Conservation (phyloP, 2,329 filamentous ascomycete species). For the Calycina herbarum region DNA sequence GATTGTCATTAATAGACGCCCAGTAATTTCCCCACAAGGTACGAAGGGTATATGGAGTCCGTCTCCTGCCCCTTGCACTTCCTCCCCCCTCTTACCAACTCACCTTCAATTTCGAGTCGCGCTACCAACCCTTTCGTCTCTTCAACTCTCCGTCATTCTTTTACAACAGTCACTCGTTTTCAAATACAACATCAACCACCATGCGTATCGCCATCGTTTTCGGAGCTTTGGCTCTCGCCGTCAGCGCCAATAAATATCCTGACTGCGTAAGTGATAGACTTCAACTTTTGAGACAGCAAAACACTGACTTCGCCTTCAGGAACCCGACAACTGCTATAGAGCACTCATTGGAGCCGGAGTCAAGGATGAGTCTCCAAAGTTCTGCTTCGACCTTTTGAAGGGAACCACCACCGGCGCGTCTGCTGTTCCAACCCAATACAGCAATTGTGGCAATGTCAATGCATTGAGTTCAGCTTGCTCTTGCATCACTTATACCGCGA, state of each 20-base stretch:
- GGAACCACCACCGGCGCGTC: neutral
- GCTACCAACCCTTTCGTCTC: neutral
- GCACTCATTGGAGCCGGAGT: neutral
- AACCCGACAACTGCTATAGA: constrained; percentile 1
- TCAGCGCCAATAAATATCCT: neutral
- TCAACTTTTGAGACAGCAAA: neutral
- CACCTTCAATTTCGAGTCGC: neutral
- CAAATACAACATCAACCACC: neutral
- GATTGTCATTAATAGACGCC: constrained; percentile 3
- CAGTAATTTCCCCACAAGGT: neutral
- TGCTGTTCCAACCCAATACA: neutral
- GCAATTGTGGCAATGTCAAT: neutral
- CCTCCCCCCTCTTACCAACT: neutral
- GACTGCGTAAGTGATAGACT: neutral
- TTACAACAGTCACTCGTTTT: neutral
- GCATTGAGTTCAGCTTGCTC: neutral
- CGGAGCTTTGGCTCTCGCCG: constrained; percentile 2
- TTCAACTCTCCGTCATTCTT: neutral
- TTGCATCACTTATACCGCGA: constrained; percentile 3
- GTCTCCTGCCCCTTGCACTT: constrained; percentile 1
- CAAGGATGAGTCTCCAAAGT: neutral
- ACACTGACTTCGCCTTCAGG: neutral
- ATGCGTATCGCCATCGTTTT: neutral
- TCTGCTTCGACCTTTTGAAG: neutral
- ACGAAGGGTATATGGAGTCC: constrained; percentile 1